These are phyloP conservation scores for Suillus bovinus DNA, from an alignment of 768 basidiomycete genomes.

Conservation along the genomic window DNA sequence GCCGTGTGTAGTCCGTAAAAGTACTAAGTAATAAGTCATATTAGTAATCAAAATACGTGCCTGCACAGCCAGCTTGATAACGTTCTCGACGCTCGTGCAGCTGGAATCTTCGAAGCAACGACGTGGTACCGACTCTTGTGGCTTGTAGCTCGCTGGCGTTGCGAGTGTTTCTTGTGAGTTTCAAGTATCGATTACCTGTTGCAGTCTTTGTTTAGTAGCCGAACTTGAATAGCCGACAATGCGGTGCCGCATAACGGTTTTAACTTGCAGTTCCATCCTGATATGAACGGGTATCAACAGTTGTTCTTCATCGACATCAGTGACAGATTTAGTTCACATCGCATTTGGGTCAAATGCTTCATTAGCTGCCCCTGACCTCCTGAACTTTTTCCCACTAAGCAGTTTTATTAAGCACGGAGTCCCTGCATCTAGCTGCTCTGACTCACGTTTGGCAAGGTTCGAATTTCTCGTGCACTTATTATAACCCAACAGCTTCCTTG, in stretches of 20 bases:
- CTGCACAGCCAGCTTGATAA: background rate
- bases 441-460: background rate
- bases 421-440: background rate
- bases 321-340: background rate
- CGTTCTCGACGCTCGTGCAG: background rate
- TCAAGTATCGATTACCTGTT: background rate
- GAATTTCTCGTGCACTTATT: background rate
- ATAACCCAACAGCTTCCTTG: background rate
- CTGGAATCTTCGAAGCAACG: background rate
- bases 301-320: background rate
- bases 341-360: no score
- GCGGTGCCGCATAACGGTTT: background rate
- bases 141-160: background rate
- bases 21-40: background rate
- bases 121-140: background rate
- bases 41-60: background rate
- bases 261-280: background rate
- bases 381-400: no score
- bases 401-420: no score
- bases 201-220: background rate
- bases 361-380: no score
- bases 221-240: background rate
- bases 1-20: background rate
- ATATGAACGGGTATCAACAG: background rate
- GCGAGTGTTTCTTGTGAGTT: background rate